Percentiles rank a stretch among this genome's conserved stretches.
Conservation (phyloP, 2,329 filamentous ascomycete genomes). For the Phoma herbarum region DNA sequence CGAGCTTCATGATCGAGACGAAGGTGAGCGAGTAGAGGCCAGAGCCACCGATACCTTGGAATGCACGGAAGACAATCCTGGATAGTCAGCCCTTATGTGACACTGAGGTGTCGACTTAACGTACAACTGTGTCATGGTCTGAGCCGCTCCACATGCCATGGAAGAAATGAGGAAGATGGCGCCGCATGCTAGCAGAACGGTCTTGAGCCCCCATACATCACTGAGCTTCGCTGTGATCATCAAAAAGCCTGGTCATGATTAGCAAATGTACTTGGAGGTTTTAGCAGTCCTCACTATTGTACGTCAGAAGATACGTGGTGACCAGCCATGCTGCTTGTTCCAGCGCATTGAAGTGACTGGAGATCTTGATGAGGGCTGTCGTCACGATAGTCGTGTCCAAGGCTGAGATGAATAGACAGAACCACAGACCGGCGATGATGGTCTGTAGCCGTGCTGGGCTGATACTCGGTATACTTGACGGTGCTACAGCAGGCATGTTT, state of each 20-base stretch:
- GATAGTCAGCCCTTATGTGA: conserved; percentile 11
- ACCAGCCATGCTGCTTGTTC: conserved; percentile 45
- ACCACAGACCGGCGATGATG: conserved; percentile 44
- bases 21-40: conserved; percentile 58
- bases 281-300: conserved; percentile 31
- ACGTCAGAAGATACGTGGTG: conserved; percentile 45
- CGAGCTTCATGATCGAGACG: conserved; percentile 42
- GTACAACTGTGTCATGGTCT: conserved; percentile 45
- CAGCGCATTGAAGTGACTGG: conserved; percentile 38
- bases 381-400: conserved; percentile 47
- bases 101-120: conserved; percentile 1
- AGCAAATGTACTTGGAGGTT: neutral
- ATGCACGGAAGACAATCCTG: conserved; percentile 50
- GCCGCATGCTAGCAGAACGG: conserved; percentile 32
- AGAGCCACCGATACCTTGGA: conserved; percentile 59
- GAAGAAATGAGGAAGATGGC: conserved; percentile 43
- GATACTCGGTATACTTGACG: conserved; percentile 30
- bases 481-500: conserved; percentile 1
- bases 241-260: conserved; percentile 36
- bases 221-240: conserved; percentile 47
- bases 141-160: conserved; percentile 42
- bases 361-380: conserved; percentile 44
- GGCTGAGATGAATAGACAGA: conserved; percentile 46
- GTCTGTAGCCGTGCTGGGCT: conserved; percentile 36
- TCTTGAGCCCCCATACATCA: conserved; percentile 43